Percentiles rank a stretch among this genome's conserved stretches.
Conservation (phyloP, 2,329 filamentous ascomycete species). For the Apiospora aurea region DNA sequence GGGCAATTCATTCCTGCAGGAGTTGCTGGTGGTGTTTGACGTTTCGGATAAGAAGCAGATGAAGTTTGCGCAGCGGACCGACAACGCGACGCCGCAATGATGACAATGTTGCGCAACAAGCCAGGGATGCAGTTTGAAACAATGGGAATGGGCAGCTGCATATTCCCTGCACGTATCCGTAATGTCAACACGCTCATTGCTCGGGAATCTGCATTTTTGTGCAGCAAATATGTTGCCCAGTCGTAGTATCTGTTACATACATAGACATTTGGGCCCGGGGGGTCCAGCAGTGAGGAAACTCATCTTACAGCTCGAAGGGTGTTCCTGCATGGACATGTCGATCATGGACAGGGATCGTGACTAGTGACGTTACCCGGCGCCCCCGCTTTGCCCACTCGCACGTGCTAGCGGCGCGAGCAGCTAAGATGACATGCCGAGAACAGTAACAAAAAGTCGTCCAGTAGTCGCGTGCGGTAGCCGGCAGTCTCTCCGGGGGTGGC, state of each 20-base stretch:
- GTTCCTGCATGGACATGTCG: background rate
- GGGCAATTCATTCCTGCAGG: conserved; percentile 38
- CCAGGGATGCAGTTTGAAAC: background rate
- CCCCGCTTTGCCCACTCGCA: no score
- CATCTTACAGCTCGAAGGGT: no score
- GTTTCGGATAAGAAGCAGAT: conserved; percentile 41
- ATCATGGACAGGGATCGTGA: background rate
- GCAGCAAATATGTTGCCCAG: background rate
- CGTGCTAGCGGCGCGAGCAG: no score
- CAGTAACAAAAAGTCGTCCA: no score
- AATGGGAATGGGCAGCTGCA: background rate
- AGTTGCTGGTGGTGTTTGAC: conserved; percentile 41
- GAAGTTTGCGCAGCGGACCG: conserved; percentile 39
- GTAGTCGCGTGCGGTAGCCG: no score
- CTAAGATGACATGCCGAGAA: no score
- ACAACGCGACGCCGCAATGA: conserved; percentile 22
- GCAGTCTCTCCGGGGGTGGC: no score
- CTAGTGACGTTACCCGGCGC: no score
- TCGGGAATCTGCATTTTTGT: background rate
- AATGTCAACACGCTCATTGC: background rate
- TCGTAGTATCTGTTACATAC: background rate
- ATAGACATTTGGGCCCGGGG: no score
- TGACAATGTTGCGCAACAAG: background rate
- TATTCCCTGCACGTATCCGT: background rate
- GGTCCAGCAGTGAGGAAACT: no score